phyloP scores from a whole-genome alignment of 148 eudicot genomes.

The Hydrangea macrophylla region DNA sequence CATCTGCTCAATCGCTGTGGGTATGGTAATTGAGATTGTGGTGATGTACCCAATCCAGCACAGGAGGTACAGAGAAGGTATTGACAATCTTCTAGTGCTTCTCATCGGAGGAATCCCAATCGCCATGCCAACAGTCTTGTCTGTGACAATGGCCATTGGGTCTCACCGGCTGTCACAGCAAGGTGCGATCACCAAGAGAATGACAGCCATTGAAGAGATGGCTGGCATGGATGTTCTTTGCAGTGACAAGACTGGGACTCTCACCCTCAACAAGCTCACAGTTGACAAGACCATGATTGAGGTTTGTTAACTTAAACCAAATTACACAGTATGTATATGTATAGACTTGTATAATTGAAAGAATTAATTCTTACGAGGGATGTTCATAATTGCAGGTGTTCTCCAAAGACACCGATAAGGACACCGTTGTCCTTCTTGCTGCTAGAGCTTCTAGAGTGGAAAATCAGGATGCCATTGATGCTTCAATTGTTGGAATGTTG shows the following conservation, averaged over 20 bases:
- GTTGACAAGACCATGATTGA: constrained; percentile 66
- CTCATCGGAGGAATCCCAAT: constrained; percentile 92
- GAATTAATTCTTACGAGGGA: background rate
- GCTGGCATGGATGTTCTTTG: constrained; percentile 93
- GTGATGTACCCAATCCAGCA: constrained; percentile 74
- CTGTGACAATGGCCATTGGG: constrained; percentile 86
- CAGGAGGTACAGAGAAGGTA: constrained; percentile 61
- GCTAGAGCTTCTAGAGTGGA: constrained; percentile 79
- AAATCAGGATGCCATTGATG: constrained; percentile 84
- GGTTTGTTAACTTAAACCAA: constrained; percentile 25
- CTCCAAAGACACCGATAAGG: constrained; percentile 40
- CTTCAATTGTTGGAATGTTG: constrained; percentile 67
- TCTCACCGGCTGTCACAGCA: constrained; percentile 71
- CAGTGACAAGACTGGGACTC: constrained; percentile 85
- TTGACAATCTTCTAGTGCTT: constrained; percentile 72
- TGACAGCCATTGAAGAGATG: constrained; percentile 93
- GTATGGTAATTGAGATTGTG: constrained; percentile 53
- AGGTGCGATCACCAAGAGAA: constrained; percentile 86
- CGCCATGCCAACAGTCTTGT: constrained; percentile 83
- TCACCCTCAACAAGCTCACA: constrained; percentile 74
- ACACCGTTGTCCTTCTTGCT: constrained; percentile 44
- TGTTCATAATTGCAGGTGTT: constrained; percentile 28
- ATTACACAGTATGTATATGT: background rate
- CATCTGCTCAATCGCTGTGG: constrained; percentile 60
- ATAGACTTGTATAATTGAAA: background rate